Evolutionary conservation across 768 basidiomycete genomes (phyloP).

Genomic region (Wakefieldia striispora): DNA sequence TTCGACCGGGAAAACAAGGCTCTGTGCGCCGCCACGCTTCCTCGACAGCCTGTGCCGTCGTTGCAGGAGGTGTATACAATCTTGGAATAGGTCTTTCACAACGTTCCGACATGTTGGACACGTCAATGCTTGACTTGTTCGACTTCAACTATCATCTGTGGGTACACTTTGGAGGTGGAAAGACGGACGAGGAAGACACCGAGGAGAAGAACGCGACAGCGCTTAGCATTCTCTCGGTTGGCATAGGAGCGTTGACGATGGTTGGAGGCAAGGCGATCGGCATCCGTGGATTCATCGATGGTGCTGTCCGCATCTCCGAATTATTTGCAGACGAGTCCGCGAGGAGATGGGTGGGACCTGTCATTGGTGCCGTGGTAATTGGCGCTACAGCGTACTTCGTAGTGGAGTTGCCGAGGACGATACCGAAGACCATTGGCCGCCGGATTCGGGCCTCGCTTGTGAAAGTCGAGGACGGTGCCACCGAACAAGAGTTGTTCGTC

Average conservation of each 20-base stretch:
- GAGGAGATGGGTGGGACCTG: constrained; percentile 85
- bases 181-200: constrained; percentile 25
- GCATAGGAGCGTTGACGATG: constrained; percentile 86
- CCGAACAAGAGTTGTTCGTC: constrained; percentile 57
- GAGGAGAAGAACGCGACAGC: constrained; percentile 53
- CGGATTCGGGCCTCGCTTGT: constrained; percentile 69
- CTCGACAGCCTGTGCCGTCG: constrained; percentile 48
- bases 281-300: constrained; percentile 73
- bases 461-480: constrained; percentile 42
- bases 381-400: constrained; percentile 80
- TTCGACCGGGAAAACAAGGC: constrained; percentile 42
- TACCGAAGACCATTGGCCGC: constrained; percentile 88
- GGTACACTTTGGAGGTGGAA: constrained; percentile 60
- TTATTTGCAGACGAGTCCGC: constrained; percentile 76
- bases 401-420: constrained; percentile 81
- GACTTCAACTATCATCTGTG: constrained; percentile 81
- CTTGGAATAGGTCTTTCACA: constrained; percentile 81
- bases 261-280: constrained; percentile 83
- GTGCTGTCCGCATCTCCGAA: constrained; percentile 70
- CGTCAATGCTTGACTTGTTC: constrained; percentile 79
- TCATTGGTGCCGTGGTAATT: constrained; percentile 72
- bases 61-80: constrained; percentile 75
- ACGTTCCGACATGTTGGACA: constrained; percentile 74
- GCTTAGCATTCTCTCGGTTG: constrained; percentile 69
- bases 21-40: constrained; percentile 36